These are phyloP conservation scores for Rhinocladiella similis DNA, from an alignment of 2,329 filamentous ascomycete species.

Conservation along the genomic window DNA sequence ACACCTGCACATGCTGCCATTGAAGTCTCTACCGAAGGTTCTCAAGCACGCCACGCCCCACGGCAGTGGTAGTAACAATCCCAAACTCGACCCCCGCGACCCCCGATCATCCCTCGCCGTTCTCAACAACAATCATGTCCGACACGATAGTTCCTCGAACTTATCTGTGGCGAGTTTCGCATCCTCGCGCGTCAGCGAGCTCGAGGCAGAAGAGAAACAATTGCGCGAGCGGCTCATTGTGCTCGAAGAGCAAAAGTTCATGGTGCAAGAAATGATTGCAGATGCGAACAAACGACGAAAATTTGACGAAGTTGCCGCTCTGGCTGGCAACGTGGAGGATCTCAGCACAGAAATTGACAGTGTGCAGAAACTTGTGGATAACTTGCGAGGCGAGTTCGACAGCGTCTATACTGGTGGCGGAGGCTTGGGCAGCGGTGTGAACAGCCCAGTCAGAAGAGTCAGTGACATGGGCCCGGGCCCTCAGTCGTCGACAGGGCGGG, in stretches of 20 bases:
- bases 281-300: slow-evolving; percentile 72
- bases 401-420: slow-evolving; percentile 44
- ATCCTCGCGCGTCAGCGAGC: slow-evolving; percentile 52
- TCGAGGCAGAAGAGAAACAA: slow-evolving; percentile 82
- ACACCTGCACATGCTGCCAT: slow-evolving; percentile 85
- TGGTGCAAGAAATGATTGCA: slow-evolving; percentile 82
- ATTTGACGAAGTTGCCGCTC: slow-evolving; percentile 81
- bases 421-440: slow-evolving; percentile 24
- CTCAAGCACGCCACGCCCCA: slow-evolving; percentile 62
- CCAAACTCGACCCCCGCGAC: slow-evolving; percentile 14
- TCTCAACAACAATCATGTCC: slow-evolving; percentile 59
- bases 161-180: slow-evolving; percentile 54
- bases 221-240: slow-evolving; percentile 78
- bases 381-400: slow-evolving; percentile 60
- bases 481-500: background rate
- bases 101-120: slow-evolving; percentile 53
- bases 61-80: slow-evolving; percentile 32
- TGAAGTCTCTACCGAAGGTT: slow-evolving; percentile 72
- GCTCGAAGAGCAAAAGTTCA: slow-evolving; percentile 86
- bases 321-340: slow-evolving; percentile 80
- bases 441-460: slow-evolving; percentile 15
- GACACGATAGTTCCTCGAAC: slow-evolving; percentile 52
- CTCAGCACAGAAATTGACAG: slow-evolving; percentile 74
- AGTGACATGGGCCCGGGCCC: slow-evolving; percentile 2
- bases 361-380: slow-evolving; percentile 63